These are phyloP conservation scores for Persicaria maculosa DNA, from an alignment of 148 eudicot species.

Conservation along the genomic window DNA sequence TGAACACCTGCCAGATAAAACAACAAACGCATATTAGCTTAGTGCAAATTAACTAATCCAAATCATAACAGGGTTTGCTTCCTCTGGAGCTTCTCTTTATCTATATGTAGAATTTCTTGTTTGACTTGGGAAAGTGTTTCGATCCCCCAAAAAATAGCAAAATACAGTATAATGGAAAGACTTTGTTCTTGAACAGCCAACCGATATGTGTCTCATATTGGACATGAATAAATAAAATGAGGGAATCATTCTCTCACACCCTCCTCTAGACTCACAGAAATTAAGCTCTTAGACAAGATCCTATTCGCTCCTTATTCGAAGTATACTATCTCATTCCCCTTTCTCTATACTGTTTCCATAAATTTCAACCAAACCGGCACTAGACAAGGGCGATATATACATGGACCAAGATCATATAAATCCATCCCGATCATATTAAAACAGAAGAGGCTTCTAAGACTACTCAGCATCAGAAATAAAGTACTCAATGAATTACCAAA, in stretches of 20 bases:
- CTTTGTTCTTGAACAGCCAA: background rate
- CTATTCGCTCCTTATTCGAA: too few relatives aligned
- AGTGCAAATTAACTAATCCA: background rate
- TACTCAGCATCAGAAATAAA: too few relatives aligned
- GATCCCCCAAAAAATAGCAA: background rate
- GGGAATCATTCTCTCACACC: background rate
- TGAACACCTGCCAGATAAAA: conserved; percentile 11
- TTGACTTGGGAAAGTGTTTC: background rate
- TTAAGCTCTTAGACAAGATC: too few relatives aligned
- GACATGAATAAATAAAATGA: background rate
- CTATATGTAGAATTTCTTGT: background rate
- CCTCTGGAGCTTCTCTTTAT: too few relatives aligned
- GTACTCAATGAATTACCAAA: too few relatives aligned
- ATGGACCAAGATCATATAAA: too few relatives aligned
- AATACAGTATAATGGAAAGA: background rate
- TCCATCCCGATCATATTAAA: background rate
- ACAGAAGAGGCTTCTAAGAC: background rate
- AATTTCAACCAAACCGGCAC: too few relatives aligned
- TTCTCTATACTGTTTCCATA: too few relatives aligned
- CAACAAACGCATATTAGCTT: background rate
- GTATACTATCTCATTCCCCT: too few relatives aligned
- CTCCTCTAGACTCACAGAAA: too few relatives aligned
- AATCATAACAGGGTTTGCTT: background rate
- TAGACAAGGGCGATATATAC: too few relatives aligned
- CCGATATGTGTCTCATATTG: background rate